Percentiles rank a stretch among this genome's conserved stretches.
Evolutionary conservation across 495 filamentous ascomycete species (phyloP).

Genomic region (Penicillium cinerascens): DNA sequence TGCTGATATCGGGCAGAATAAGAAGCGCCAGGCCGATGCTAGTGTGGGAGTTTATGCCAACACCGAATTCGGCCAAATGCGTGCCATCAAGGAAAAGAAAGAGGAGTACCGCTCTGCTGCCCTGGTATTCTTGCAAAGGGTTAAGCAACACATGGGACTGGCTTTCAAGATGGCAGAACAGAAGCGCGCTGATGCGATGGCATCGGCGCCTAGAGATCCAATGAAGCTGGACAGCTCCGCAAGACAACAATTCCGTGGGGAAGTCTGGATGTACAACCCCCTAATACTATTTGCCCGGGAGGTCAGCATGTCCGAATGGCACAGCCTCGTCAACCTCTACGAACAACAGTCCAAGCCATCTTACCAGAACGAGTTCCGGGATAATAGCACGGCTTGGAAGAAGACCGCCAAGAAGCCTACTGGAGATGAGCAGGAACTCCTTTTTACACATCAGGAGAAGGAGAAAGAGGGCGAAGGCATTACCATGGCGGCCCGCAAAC

Average conservation of each 20-base stretch:
- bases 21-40: slow-evolving; percentile 42
- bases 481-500: slow-evolving; percentile 75
- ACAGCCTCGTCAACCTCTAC: slow-evolving; percentile 72
- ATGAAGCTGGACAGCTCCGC: slow-evolving; percentile 49
- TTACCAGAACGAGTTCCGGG: slow-evolving; percentile 78
- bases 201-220: slow-evolving; percentile 39
- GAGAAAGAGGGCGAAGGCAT: slow-evolving; percentile 67
- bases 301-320: slow-evolving; percentile 76
- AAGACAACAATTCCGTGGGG: slow-evolving; percentile 50
- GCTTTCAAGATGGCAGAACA: slow-evolving; percentile 73
- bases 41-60: slow-evolving; percentile 62
- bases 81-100: slow-evolving; percentile 87
- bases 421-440: slow-evolving; percentile 79
- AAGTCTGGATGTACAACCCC: slow-evolving; percentile 79
- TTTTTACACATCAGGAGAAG: slow-evolving; percentile 85
- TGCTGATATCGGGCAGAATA: slow-evolving; percentile 61
- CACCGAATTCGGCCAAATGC: slow-evolving; percentile 85
- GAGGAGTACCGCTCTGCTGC: slow-evolving; percentile 77
- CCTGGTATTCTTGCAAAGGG: slow-evolving; percentile 64
- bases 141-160: slow-evolving; percentile 75
- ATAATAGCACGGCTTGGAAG: slow-evolving; percentile 80
- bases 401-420: slow-evolving; percentile 70
- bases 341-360: slow-evolving; percentile 68
- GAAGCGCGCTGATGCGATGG: slow-evolving; percentile 55
- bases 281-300: slow-evolving; percentile 82